These are phyloP conservation scores for Xylaria bambusicola DNA, from an alignment of 495 filamentous ascomycete species.

Conservation along the genomic window DNA sequence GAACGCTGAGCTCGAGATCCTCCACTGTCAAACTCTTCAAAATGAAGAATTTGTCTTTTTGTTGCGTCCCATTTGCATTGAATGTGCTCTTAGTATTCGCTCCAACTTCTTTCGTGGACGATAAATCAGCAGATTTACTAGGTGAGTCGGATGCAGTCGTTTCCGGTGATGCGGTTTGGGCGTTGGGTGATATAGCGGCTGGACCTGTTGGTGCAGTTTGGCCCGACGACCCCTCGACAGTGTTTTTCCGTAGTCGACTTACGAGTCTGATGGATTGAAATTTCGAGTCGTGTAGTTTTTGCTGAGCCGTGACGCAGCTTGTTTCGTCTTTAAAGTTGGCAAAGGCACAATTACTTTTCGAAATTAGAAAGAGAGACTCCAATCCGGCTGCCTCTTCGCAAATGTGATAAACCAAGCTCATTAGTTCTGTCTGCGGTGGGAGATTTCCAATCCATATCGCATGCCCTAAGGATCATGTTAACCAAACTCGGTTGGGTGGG, in stretches of 20 bases:
- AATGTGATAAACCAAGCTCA: slow-evolving; percentile 86
- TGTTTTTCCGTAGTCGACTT: slow-evolving; percentile 77
- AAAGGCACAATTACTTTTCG: slow-evolving; percentile 97
- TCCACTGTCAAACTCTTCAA: slow-evolving; percentile 95
- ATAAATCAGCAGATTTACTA: slow-evolving; percentile 22
- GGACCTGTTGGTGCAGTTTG: slow-evolving; percentile 57
- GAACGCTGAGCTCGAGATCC: slow-evolving; percentile 87
- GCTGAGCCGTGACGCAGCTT: slow-evolving; percentile 75
- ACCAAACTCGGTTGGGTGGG: not conserved
- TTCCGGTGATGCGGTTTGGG: slow-evolving; percentile 24
- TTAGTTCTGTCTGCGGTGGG: slow-evolving; percentile 75
- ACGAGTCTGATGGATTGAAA: slow-evolving; percentile 90
- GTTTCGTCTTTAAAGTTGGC: slow-evolving; percentile 89
- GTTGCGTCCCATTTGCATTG: slow-evolving; percentile 23
- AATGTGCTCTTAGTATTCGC: slow-evolving; percentile 9
- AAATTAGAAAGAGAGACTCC: slow-evolving; percentile 91
- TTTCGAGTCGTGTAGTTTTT: slow-evolving; percentile 85
- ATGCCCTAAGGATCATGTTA: slow-evolving; percentile 58
- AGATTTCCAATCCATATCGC: slow-evolving; percentile 97
- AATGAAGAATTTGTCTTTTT: slow-evolving; percentile 80
- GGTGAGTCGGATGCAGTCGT: slow-evolving; percentile 22
- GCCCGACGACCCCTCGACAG: slow-evolving; percentile 50
- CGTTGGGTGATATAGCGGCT: slow-evolving; percentile 37
- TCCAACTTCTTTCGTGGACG: slow-evolving; percentile 21
- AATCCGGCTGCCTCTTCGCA: slow-evolving; percentile 80